Evolutionary conservation across 2,329 filamentous ascomycete genomes (phyloP).

Genomic region (Diaporthe citri): DNA sequence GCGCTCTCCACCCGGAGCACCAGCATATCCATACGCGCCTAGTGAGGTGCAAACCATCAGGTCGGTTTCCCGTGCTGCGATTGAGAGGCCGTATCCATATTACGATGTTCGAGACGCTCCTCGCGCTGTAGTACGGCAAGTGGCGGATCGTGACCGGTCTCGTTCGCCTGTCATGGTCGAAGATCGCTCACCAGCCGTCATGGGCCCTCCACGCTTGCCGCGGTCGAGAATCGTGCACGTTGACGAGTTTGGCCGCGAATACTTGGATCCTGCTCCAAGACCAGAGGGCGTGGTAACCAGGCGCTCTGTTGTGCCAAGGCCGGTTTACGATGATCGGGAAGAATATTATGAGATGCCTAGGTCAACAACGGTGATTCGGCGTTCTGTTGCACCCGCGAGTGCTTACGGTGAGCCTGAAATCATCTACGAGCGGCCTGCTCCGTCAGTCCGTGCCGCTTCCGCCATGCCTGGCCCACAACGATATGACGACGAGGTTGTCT

Average conservation of each 20-base stretch:
- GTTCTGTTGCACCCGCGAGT: slow-evolving; percentile 63
- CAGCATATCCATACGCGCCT: slow-evolving; percentile 53
- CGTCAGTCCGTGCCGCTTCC: slow-evolving; percentile 58
- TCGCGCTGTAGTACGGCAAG: slow-evolving; percentile 63
- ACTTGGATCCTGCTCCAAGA: slow-evolving; percentile 67
- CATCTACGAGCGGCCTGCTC: slow-evolving; percentile 74
- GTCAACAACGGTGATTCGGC: slow-evolving; percentile 51
- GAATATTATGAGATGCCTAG: slow-evolving; percentile 42
- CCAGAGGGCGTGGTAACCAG: slow-evolving; percentile 54
- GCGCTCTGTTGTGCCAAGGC: slow-evolving; percentile 65
- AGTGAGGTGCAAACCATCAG: slow-evolving; percentile 54
- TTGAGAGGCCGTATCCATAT: slow-evolving; percentile 58
- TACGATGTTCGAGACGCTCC: slow-evolving; percentile 57
- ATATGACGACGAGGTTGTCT: slow-evolving; percentile 62
- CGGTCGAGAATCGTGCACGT: slow-evolving; percentile 76
- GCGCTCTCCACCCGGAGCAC: slow-evolving; percentile 53
- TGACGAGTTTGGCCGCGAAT: slow-evolving; percentile 87
- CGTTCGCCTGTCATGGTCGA: slow-evolving; percentile 61
- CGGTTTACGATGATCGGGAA: slow-evolving; percentile 46
- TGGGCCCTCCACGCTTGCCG: slow-evolving; percentile 64
- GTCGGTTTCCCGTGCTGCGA: slow-evolving; percentile 57
- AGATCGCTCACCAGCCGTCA: slow-evolving; percentile 57
- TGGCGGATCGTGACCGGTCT: slow-evolving; percentile 61
- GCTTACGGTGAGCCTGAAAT: slow-evolving; percentile 64
- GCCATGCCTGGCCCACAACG: slow-evolving; percentile 61